A percentile compares a stretch with the other conserved stretches of the same genome.
phyloP scores from a whole-genome alignment of 345 rosid species.

The Salix koriyanagi region DNA sequence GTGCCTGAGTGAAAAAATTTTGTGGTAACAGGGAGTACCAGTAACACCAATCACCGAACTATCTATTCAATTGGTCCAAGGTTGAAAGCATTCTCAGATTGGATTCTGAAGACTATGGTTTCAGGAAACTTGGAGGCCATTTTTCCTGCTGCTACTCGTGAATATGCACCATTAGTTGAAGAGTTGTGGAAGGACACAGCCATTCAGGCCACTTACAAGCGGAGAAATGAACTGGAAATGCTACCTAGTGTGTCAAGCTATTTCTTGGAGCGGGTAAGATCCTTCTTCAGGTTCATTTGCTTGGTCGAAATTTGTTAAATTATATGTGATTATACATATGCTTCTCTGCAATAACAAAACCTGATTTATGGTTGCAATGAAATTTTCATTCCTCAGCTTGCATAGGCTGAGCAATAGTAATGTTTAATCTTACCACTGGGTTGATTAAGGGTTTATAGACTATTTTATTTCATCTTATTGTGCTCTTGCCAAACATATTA shows the following conservation, averaged over 20 bases:
- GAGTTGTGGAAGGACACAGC: slow-evolving; percentile 90
- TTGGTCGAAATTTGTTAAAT: background rate
- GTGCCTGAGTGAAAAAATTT: slow-evolving; percentile 12
- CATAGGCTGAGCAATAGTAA: background rate
- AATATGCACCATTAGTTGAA: slow-evolving; percentile 90
- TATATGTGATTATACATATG: slow-evolving; percentile 2
- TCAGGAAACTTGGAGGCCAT: slow-evolving; percentile 78
- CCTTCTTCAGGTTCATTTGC: slow-evolving; percentile 19
- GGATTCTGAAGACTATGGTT: slow-evolving; percentile 92
- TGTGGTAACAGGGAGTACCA: slow-evolving; percentile 40
- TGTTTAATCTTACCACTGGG: slow-evolving; percentile 1
- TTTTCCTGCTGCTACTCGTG: slow-evolving; percentile 95
- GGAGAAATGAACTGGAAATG: slow-evolving; percentile 70
- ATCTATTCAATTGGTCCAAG: slow-evolving; percentile 72
- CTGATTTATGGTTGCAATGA: background rate
- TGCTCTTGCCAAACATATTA: background rate
- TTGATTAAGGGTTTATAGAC: background rate
- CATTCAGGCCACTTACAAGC: slow-evolving; percentile 70
- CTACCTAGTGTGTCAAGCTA: slow-evolving; percentile 83
- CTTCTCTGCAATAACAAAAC: background rate
- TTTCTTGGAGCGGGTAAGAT: slow-evolving; percentile 79
- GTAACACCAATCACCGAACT: slow-evolving; percentile 28
- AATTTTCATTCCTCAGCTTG: background rate
- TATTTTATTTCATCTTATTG: background rate
- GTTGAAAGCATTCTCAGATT: slow-evolving; percentile 85